These are phyloP conservation scores for Parietaria judaica DNA, from an alignment of 306 rosid species.

Conservation along the genomic window DNA sequence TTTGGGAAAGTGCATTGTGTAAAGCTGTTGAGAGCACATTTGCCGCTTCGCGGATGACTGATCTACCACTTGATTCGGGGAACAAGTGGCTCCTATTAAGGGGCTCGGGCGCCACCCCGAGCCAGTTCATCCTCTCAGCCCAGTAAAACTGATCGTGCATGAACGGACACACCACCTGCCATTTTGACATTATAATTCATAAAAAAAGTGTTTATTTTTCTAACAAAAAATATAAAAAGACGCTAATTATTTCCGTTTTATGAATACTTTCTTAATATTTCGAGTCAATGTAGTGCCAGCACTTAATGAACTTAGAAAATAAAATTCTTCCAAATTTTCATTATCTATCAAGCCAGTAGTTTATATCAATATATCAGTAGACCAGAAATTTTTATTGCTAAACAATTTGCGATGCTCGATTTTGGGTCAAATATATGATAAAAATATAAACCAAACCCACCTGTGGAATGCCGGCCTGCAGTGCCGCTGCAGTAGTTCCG, in stretches of 20 bases:
- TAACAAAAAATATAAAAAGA: too few relatives aligned
- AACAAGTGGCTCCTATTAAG: conserved; percentile 48
- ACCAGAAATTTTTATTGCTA: too few relatives aligned
- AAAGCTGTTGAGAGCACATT: conserved; percentile 40
- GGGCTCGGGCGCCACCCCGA: conserved; percentile 77
- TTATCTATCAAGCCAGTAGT: too few relatives aligned
- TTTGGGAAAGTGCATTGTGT: conserved; percentile 44
- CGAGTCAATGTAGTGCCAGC: too few relatives aligned
- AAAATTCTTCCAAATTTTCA: too few relatives aligned
- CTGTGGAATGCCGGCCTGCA: conserved; percentile 75
- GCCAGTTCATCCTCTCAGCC: conserved; percentile 90
- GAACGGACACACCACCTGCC: conserved; percentile 76
- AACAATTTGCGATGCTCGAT: too few relatives aligned
- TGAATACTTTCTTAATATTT: too few relatives aligned
- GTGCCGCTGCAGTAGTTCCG: conserved; percentile 81
- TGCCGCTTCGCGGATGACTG: conserved; percentile 45
- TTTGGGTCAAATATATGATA: too few relatives aligned
- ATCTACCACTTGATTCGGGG: conserved; percentile 40
- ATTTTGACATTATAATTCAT: background rate
- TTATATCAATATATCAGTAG: too few relatives aligned
- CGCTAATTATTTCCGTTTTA: too few relatives aligned
- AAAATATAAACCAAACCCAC: conserved; percentile 24
- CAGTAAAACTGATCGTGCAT: conserved; percentile 78
- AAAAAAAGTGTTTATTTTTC: too few relatives aligned
- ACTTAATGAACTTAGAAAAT: too few relatives aligned